Base-by-base conservation (phyloP, 768 basidiomycete species). In the Mycena polygramma region DNA sequence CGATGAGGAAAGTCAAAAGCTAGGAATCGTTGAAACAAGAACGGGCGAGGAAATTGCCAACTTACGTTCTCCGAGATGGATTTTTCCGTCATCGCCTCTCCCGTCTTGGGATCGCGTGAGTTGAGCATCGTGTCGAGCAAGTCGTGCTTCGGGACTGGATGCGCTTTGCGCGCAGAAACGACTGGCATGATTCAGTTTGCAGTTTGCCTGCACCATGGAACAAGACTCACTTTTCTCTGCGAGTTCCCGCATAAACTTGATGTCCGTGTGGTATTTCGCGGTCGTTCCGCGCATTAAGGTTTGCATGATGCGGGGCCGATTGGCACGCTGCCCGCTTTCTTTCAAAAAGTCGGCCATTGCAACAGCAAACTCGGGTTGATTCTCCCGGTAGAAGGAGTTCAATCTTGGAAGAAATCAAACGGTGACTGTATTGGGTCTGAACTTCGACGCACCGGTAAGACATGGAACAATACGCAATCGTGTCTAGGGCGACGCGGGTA, bases 1-100 rank as follows among this genome's bases (percentile, higher is more conserved):
- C 87, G 48, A 87, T 84, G 19, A 88, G 76, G 81, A 88, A 88
- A 2, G 87, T 88, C 20, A 85, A 74, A 6, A 87, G 78, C 83
- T 85, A 46, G 10, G 5, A 41, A 35, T 7, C 14, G 26, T 48
- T 20, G 60, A 57, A 37, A 24, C 3, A 36, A 24, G 26, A 36
- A 43, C 30, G 7, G 17, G 13, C 6, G n/a, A 45, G 37, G 24
- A 22, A 41, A 22, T 5, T 35, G 14, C 2, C 41, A 10, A 71
- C 81, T 15, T 62, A 83, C 82, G 75, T 88, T 87, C 63, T 81
- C 70, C 8, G 80, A 73, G 36, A 88, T 87, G 26, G 79, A 83
- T 58, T 84, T 80, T 49, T 84, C 82, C 0, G 82, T 75, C 59
- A 88, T 75, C 11, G 75, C 70, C 58, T 83, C 70, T 46, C 87